These are phyloP conservation scores for Coniochaeta hoffmannii DNA, from an alignment of 2,329 filamentous ascomycete genomes.

Conservation along the genomic window DNA sequence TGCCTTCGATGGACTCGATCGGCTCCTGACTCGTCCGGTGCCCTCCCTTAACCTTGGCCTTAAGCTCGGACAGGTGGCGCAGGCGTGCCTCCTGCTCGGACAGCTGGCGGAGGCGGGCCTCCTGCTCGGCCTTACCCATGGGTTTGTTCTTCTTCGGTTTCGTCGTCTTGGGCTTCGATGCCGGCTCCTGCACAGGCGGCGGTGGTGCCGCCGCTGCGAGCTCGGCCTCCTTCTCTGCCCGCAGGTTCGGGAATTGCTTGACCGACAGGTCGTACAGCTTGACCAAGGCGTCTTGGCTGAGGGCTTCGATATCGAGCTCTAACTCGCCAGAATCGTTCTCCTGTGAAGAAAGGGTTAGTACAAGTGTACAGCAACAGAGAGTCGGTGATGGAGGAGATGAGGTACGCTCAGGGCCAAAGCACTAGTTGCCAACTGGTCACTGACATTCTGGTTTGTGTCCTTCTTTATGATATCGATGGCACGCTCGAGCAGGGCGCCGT, in stretches of 20 bases:
- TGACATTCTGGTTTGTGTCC: slow-evolving; percentile 70
- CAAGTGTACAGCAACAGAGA: not conserved
- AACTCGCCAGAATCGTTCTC: slow-evolving; percentile 54
- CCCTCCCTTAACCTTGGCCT: slow-evolving; percentile 40
- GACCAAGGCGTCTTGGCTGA: slow-evolving; percentile 46
- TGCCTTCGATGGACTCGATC: slow-evolving; percentile 27
- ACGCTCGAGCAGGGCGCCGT: slow-evolving; percentile 61
- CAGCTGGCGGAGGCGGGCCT: slow-evolving; percentile 57
- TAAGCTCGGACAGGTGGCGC: slow-evolving; percentile 51
- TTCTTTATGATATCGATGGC: slow-evolving; percentile 87
- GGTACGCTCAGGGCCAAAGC: not conserved
- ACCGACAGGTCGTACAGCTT: slow-evolving; percentile 41
- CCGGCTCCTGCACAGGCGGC: slow-evolving; percentile 12
- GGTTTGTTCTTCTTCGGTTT: slow-evolving; percentile 70
- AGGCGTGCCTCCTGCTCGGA: slow-evolving; percentile 64
- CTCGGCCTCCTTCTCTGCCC: slow-evolving; percentile 23
- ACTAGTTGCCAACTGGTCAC: slow-evolving; percentile 21
- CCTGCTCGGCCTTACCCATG: slow-evolving; percentile 67
- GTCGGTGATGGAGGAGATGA: not conserved
- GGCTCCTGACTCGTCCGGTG: slow-evolving; percentile 41
- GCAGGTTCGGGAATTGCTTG: slow-evolving; percentile 29
- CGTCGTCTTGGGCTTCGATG: slow-evolving; percentile 19
- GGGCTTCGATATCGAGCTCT: slow-evolving; percentile 51
- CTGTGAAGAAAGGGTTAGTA: slow-evolving; percentile 21
- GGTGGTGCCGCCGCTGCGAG: slow-evolving; percentile 11